phyloP scores from a whole-genome alignment of 2,329 filamentous ascomycete species.

The Scytalidium lignicola region DNA sequence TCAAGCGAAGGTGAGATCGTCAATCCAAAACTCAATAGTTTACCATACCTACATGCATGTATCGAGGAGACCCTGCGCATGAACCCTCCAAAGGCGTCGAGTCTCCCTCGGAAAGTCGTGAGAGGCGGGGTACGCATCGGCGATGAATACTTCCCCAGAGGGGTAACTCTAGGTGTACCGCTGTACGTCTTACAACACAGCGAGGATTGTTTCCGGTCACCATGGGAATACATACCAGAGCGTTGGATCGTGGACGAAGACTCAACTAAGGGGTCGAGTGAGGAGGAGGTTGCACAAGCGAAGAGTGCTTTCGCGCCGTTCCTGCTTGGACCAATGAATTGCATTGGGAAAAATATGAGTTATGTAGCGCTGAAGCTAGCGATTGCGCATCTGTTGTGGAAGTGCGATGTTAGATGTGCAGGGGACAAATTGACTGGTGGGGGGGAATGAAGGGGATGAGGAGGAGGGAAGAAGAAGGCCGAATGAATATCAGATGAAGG shows the following conservation, averaged over 20 bases:
- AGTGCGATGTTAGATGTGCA: constrained; percentile 17
- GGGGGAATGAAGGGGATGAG: too few species aligned
- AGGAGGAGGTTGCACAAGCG: constrained; percentile 13
- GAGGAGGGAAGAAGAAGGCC: constrained; percentile 12
- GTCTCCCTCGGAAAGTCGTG: constrained; percentile 9
- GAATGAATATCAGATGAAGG: constrained; percentile 19
- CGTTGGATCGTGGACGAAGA: constrained; percentile 11
- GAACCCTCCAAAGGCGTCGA: constrained; percentile 24
- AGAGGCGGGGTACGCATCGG: constrained; percentile 11
- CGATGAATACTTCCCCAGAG: neutral
- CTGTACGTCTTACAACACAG: constrained; percentile 18
- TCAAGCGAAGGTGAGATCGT: constrained; percentile 25
- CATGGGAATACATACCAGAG: constrained; percentile 12
- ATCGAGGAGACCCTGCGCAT: constrained; percentile 37
- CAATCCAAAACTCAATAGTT: constrained; percentile 2
- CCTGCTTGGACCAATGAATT: constrained; percentile 22
- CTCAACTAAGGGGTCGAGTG: neutral
- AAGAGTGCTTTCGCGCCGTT: constrained; percentile 22
- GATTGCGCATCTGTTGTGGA: constrained; percentile 23
- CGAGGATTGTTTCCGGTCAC: constrained; percentile 11
- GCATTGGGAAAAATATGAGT: constrained; percentile 27
- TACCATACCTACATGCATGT: constrained; percentile 34
- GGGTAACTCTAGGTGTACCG: constrained; percentile 12
- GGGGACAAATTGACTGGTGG: too few species aligned
- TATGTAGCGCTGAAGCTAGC: constrained; percentile 24